Conservation (phyloP, 1,139 yeast species). For the Debaryomyces sp. region DNA sequence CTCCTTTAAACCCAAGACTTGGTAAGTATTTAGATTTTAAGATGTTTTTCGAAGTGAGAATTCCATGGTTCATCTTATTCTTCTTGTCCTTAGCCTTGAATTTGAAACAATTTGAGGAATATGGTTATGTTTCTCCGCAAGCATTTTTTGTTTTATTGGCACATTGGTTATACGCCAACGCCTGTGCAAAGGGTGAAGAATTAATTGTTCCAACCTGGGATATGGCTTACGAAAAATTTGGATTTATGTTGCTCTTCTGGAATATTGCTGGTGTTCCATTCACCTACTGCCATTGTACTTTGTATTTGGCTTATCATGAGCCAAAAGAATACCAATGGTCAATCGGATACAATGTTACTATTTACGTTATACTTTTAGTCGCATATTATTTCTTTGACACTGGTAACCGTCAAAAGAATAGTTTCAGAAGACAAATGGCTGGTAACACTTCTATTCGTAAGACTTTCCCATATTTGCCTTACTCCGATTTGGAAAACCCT, state of each 20-base stretch:
- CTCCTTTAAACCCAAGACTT: slow-evolving; percentile 92
- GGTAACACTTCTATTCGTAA: slow-evolving; percentile 78
- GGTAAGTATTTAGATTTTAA: slow-evolving; percentile 86
- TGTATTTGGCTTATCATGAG: slow-evolving; percentile 77
- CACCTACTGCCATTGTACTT: slow-evolving; percentile 93
- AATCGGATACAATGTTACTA: slow-evolving; percentile 52
- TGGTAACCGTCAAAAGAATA: slow-evolving; percentile 91
- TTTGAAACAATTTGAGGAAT: slow-evolving; percentile 75
- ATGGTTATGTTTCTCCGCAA: slow-evolving; percentile 81
- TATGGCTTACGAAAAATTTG: slow-evolving; percentile 98
- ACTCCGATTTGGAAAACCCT: slow-evolving; percentile 80
- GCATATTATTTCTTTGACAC: slow-evolving; percentile 96
- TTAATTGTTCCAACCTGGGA: slow-evolving; percentile 98
- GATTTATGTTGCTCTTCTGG: slow-evolving; percentile 98
- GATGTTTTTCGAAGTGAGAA: slow-evolving; percentile 95
- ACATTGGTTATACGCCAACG: slow-evolving; percentile 94
- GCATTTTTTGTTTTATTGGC: slow-evolving; percentile 75
- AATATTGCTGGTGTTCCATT: slow-evolving; percentile 98
- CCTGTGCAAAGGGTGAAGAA: slow-evolving; percentile 97
- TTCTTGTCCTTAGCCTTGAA: slow-evolving; percentile 76
- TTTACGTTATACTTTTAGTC: slow-evolving; percentile 57
- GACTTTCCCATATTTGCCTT: slow-evolving; percentile 92
- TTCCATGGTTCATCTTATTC: slow-evolving; percentile 93
- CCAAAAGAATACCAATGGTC: slow-evolving; percentile 84
- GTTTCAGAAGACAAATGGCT: slow-evolving; percentile 84